A percentile compares a stretch with the other conserved stretches of the same genome.
Evolutionary conservation across 2,329 filamentous ascomycete species (phyloP).

Genomic region (Eurotiales sp.): DNA sequence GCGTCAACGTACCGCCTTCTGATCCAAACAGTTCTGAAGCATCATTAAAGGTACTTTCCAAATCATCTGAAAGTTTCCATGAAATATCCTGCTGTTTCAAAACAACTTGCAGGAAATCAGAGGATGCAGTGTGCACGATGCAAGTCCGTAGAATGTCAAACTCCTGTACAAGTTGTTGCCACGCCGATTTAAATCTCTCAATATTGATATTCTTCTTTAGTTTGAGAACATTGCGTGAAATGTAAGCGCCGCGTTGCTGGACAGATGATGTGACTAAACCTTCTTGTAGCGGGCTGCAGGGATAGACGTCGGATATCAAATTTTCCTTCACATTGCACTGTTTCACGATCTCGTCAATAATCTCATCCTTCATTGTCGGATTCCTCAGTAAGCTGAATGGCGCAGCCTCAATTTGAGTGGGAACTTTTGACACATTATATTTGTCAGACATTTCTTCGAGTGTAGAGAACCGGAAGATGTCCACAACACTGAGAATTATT

Average conservation of each 20-base stretch:
- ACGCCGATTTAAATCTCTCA: conserved; percentile 43
- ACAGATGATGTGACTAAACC: conserved; percentile 47
- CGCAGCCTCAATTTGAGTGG: conserved; percentile 13
- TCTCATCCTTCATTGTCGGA: conserved; percentile 15
- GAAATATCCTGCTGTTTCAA: conserved; percentile 30
- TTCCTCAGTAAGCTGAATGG: conserved; percentile 29
- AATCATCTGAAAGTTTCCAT: conserved; percentile 30
- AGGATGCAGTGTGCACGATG: conserved; percentile 37
- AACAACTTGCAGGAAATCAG: conserved; percentile 40
- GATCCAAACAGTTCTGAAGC: conserved; percentile 26
- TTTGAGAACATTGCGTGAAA: conserved; percentile 44
- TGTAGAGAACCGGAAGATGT: conserved; percentile 39
- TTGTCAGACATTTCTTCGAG: conserved; percentile 41
- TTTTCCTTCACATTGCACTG: conserved; percentile 29
- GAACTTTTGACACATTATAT: conserved; percentile 18
- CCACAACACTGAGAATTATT: conserved; percentile 10
- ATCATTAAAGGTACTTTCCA: conserved; percentile 26
- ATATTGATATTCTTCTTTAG: conserved; percentile 39
- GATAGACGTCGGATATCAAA: conserved; percentile 38
- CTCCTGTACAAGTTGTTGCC: conserved; percentile 44
- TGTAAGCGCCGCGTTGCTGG: conserved; percentile 46
- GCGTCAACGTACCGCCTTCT: conserved; percentile 32
- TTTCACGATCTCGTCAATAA: conserved; percentile 27
- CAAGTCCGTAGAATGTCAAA: conserved; percentile 49
- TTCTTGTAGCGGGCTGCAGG: conserved; percentile 44